Percentiles rank a stretch among this genome's conserved stretches.
phyloP scores from a whole-genome alignment of 2,329 filamentous ascomycete species.

The Pseudocercospora macadamiae region DNA sequence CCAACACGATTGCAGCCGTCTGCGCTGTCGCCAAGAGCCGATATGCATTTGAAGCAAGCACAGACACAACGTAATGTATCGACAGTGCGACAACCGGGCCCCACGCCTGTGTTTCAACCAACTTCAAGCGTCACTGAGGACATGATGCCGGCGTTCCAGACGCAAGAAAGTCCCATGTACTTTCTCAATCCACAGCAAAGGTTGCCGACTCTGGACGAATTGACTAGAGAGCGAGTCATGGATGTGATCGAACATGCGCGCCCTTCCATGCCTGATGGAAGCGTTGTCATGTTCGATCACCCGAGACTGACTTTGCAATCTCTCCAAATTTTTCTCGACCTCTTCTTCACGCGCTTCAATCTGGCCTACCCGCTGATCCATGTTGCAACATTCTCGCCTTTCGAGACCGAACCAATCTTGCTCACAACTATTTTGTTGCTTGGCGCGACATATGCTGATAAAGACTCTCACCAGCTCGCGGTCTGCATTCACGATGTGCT shows the following conservation, averaged over 20 bases:
- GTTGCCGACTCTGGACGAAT: slow-evolving; percentile 37
- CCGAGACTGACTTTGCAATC: slow-evolving; percentile 55
- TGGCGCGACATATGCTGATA: slow-evolving; percentile 64
- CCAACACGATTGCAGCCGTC: background rate
- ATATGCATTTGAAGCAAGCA: background rate
- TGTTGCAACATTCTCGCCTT: slow-evolving; percentile 59
- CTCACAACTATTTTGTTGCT: slow-evolving; percentile 60
- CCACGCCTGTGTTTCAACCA: background rate
- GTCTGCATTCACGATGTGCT: slow-evolving; percentile 65
- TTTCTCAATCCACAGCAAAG: slow-evolving; percentile 8
- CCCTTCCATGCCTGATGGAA: slow-evolving; percentile 54
- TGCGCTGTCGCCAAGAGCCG: background rate
- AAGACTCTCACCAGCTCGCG: slow-evolving; percentile 62
- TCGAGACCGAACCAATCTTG: slow-evolving; percentile 54
- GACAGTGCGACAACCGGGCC: background rate
- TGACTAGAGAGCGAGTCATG: slow-evolving; percentile 49
- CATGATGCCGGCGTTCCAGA: background rate
- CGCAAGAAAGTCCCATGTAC: slow-evolving; percentile 12
- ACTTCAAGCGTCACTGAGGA: background rate
- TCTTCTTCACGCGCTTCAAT: slow-evolving; percentile 66
- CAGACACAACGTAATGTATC: background rate
- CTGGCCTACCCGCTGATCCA: slow-evolving; percentile 63
- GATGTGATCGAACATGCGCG: slow-evolving; percentile 55
- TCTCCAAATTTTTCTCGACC: slow-evolving; percentile 60
- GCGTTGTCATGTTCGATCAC: slow-evolving; percentile 52